Base-by-base conservation (phyloP, 768 basidiomycete genomes). In the Royoungia palumana region DNA sequence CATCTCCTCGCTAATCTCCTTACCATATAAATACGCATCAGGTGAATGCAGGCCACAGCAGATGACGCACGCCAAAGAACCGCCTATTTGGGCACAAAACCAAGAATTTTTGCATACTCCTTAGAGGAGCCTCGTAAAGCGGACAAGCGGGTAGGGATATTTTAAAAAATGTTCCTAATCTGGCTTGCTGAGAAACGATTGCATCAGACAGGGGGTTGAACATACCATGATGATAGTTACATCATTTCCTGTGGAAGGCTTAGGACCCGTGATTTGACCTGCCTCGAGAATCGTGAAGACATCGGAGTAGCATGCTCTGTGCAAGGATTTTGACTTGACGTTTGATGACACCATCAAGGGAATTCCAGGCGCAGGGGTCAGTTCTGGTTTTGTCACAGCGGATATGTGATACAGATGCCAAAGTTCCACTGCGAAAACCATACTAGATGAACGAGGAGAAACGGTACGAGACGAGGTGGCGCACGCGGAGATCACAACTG, bases 131-230 rank as follows among this genome's bases (percentile, higher is more conserved):
- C 86, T 30, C 88, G 83, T 46, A 98, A 75, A 1, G 94, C 88
- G 4, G 89, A 83, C 20, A 94, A 78, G 39, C 96, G 86, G 2
- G 87, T 83, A 0, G 94, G 92, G 1, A 84, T 90, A 56, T 95
- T 96, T 67, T 90, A 94, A 63, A 99, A 99, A 22, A 99, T 73
- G 62, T 97, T 89, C 67, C 97, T 92, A 20, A 94, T 93, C 94
- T 97, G 55, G 2, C 32, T 52, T 7, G 48, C 44, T 52, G n/a
- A 51, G 50, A 27, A 35, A 13, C 16, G 9, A 19, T 8, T 16
- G 12, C 4, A 32, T 17, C 24, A 0, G 39, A 19, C 19, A 53
- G 47, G 44, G 20, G 10, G 44, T 30, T 3, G 32, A 27, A 67
- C 80, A 44, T 59, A 92, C 94, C 2, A 78, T 85, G 38, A 98